These are phyloP conservation scores for Epichloe sibirici DNA, from an alignment of 2,329 filamentous ascomycete species.

Conservation along the genomic window DNA sequence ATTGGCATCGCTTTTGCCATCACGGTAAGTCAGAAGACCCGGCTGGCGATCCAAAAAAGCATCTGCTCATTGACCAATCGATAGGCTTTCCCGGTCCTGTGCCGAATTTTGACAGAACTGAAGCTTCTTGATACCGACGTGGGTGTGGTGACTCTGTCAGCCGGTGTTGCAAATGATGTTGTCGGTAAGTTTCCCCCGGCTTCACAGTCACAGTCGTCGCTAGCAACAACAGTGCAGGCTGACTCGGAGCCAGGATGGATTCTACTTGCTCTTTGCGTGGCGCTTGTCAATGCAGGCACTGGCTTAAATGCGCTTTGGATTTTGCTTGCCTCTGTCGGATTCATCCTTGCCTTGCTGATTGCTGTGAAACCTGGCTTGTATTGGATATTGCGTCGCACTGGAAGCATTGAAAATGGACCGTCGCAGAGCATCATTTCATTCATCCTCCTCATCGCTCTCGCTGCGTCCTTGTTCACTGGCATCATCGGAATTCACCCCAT, in stretches of 20 bases:
- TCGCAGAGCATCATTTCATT: constrained; percentile 74
- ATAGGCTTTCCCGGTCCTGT: constrained; percentile 71
- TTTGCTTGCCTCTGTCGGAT: constrained; percentile 62
- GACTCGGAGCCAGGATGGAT: constrained; percentile 48
- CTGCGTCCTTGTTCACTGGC: constrained; percentile 74
- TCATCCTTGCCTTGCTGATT: constrained; percentile 62
- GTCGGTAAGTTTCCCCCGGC: constrained; percentile 15
- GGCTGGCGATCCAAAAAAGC: not conserved
- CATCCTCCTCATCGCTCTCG: constrained; percentile 66
- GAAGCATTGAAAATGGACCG: constrained; percentile 76
- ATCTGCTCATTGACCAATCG: not conserved
- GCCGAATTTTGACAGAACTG: constrained; percentile 83
- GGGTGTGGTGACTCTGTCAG: constrained; percentile 78
- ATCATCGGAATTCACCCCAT: constrained; percentile 91
- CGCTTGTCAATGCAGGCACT: constrained; percentile 75
- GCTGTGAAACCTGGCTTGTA: constrained; percentile 62
- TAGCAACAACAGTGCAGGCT: not conserved
- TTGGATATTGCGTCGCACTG: constrained; percentile 59
- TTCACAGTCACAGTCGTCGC: not conserved
- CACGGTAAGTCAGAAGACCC: constrained; percentile 32
- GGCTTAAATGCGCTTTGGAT: constrained; percentile 80
- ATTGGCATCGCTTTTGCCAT: constrained; percentile 91
- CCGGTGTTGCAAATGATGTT: constrained; percentile 83
- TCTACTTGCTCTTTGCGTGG: constrained; percentile 81
- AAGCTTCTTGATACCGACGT: constrained; percentile 75